A percentile compares a stretch with the other conserved stretches of the same genome.
Conservation (phyloP, 169 alveolate genomes). For the Besnoitia besnoiti region DNA sequence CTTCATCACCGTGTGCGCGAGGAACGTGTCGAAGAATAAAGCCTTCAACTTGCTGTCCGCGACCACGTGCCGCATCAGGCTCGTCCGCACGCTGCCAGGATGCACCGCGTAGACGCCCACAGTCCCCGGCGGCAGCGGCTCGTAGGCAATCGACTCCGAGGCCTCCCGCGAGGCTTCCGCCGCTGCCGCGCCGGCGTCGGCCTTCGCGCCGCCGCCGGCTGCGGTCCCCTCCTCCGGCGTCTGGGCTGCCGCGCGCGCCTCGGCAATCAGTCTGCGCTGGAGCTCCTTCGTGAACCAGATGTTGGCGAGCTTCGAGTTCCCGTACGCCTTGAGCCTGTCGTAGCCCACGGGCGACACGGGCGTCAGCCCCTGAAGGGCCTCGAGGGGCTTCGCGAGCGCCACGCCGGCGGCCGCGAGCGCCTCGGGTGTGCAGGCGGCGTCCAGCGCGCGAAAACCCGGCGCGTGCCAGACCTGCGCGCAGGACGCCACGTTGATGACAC, state of each 20-base stretch:
- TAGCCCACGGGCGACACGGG: constrained; percentile 10
- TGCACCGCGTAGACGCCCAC: constrained; percentile 43
- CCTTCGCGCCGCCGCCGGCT: background rate
- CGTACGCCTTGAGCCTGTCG: constrained; percentile 30
- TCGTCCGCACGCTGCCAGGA: constrained; percentile 49
- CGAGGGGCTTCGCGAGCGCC: constrained; percentile 33
- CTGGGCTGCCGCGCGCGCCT: background rate
- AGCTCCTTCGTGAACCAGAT: constrained; percentile 57
- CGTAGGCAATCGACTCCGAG: background rate
- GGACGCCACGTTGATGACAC: constrained; percentile 17
- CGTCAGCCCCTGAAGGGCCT: background rate
- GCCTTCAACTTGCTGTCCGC: background rate
- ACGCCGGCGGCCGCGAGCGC: background rate
- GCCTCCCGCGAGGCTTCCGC: background rate
- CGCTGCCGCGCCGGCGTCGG: background rate
- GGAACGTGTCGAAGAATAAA: background rate
- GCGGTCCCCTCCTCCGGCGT: too few relatives aligned
- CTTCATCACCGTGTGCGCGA: constrained; percentile 6
- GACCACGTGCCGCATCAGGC: constrained; percentile 22
- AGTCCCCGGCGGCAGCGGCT: background rate
- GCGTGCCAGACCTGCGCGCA: constrained; percentile 36
- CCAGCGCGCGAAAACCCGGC: background rate
- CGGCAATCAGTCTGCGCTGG: constrained; percentile 34
- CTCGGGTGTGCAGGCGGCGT: constrained; percentile 32
- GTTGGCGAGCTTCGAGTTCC: constrained; percentile 47